Evolutionary conservation across 2,329 filamentous ascomycete genomes (phyloP).

Genomic region (Metarhizium sp.): DNA sequence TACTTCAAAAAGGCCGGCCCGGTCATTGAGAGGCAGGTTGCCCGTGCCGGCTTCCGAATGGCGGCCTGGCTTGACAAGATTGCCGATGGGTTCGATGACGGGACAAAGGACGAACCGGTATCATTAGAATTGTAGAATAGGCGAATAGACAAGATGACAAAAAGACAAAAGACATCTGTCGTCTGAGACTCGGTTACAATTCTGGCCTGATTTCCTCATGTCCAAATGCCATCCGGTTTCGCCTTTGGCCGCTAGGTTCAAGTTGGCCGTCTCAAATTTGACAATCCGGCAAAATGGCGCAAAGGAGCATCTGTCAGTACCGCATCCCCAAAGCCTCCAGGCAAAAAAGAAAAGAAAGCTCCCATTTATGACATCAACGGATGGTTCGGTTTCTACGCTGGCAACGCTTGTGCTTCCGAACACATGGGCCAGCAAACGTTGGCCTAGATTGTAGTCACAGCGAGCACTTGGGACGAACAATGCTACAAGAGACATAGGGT

Average conservation of each 20-base stretch:
- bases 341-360: not conserved
- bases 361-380: not conserved
- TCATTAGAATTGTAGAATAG: conserved; percentile 20
- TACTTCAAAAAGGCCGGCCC: conserved; percentile 57
- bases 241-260: not conserved
- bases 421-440: not conserved
- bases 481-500: not conserved
- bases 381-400: not conserved
- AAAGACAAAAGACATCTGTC: not conserved
- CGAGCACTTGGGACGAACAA: not conserved
- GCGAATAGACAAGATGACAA: not conserved
- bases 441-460: not conserved
- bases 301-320: not conserved
- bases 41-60: conserved; percentile 59
- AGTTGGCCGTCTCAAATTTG: not conserved
- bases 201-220: not conserved
- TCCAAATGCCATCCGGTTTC: not conserved
- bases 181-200: not conserved
- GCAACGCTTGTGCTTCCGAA: not conserved
- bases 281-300: not conserved
- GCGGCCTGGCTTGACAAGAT: conserved; percentile 59
- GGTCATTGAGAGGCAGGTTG: conserved; percentile 56
- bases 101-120: conserved; percentile 11
- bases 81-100: conserved; percentile 27
- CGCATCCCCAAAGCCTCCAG: not conserved